These are phyloP conservation scores for Gossypium australe DNA, from an alignment of 345 rosid genomes.

Conservation along the genomic window DNA sequence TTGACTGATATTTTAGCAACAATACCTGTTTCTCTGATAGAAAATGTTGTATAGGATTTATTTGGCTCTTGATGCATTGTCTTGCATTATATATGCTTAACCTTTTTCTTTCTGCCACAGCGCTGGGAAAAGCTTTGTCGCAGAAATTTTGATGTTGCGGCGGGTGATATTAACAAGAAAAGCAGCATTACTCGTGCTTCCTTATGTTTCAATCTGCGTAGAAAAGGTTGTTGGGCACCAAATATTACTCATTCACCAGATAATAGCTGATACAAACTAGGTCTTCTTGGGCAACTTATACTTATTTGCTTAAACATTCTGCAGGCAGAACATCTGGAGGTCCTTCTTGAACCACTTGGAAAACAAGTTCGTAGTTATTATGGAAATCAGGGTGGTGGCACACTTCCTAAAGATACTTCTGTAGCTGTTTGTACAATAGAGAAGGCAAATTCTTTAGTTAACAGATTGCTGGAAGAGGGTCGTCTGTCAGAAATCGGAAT, in stretches of 20 bases:
- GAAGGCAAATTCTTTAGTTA: conserved; percentile 88
- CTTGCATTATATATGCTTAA: conserved; percentile 17
- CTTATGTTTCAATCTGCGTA: conserved; percentile 91
- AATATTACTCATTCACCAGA: conserved; percentile 10
- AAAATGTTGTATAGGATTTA: not conserved
- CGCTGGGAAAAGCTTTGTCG: conserved; percentile 99
- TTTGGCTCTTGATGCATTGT: not conserved
- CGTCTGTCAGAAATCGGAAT: conserved; percentile 93
- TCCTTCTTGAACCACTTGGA: conserved; percentile 86
- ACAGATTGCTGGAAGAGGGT: conserved; percentile 89
- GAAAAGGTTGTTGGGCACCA: conserved; percentile 57
- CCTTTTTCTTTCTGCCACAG: conserved; percentile 34
- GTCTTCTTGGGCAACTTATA: conserved; percentile 1
- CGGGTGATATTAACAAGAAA: conserved; percentile 76
- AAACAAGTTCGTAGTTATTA: conserved; percentile 88
- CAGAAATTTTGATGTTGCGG: conserved; percentile 93
- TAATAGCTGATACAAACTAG: conserved; percentile 4
- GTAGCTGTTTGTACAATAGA: conserved; percentile 99
- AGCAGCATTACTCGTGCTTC: conserved; percentile 88
- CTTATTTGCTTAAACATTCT: conserved; percentile 13
- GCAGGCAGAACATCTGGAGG: conserved; percentile 93
- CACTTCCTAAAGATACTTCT: conserved; percentile 92
- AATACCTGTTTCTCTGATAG: conserved; percentile 3
- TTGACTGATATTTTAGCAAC: conserved; percentile 1
- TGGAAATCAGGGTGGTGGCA: conserved; percentile 95